Evolutionary conservation across 2,329 filamentous ascomycete genomes (phyloP).

Genomic region (Paraphoma sp.): DNA sequence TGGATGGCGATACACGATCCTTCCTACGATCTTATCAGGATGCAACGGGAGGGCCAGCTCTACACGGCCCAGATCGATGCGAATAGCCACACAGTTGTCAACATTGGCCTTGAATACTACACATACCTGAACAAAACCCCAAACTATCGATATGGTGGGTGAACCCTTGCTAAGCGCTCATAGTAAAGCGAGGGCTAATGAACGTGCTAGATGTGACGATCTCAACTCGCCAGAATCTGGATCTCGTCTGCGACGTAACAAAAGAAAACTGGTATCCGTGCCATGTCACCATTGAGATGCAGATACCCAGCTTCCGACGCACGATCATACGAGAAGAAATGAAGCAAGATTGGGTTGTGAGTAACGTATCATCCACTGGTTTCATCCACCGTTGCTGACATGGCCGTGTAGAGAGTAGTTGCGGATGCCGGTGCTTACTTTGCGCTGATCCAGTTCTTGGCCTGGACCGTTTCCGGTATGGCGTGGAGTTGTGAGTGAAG

Average conservation of each 20-base stretch:
- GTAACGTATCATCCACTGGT: neutral
- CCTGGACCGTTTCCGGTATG: conserved; percentile 8
- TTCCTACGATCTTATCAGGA: neutral
- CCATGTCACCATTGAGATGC: conserved; percentile 7
- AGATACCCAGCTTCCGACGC: conserved; percentile 9
- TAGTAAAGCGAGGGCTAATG: neutral
- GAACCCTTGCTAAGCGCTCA: neutral
- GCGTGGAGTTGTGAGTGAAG: conserved; percentile 4
- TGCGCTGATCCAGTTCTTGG: conserved; percentile 12
- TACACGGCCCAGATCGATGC: conserved; percentile 12
- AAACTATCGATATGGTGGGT: conserved; percentile 10
- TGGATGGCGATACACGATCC: conserved; percentile 13
- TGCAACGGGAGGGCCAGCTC: conserved; percentile 3
- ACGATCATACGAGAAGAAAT: conserved; percentile 4
- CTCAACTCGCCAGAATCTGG: conserved; percentile 8
- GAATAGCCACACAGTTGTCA: conserved; percentile 11
- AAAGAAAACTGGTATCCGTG: conserved; percentile 7
- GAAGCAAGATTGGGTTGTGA: conserved; percentile 4
- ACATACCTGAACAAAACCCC: conserved; percentile 4
- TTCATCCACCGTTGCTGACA: neutral
- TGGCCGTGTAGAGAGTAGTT: conserved; percentile 2
- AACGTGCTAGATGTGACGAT: conserved; percentile 4
- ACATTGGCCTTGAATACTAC: conserved; percentile 9
- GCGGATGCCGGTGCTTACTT: conserved; percentile 14
- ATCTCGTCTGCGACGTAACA: conserved; percentile 9